A percentile compares a stretch with the other conserved stretches of the same genome.
These are phyloP conservation scores for Sabuloglossum arenarium DNA, from an alignment of 495 filamentous ascomycete genomes.

Conservation along the genomic window DNA sequence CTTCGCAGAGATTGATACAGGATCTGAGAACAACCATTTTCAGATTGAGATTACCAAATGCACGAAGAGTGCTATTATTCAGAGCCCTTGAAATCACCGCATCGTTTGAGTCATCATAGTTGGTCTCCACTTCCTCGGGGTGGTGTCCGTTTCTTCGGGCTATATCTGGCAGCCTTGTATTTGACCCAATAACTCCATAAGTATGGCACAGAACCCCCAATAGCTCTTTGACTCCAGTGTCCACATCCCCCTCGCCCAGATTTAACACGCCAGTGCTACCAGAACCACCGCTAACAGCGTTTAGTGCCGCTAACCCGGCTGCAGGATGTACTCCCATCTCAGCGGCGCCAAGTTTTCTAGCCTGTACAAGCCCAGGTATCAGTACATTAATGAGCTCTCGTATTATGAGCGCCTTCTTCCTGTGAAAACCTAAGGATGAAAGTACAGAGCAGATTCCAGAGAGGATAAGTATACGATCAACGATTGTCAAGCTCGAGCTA, in stretches of 20 bases:
- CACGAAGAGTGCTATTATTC: conserved; percentile 28
- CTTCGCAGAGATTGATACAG: conserved; percentile 82
- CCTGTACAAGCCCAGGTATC: conserved; percentile 73
- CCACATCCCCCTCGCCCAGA: conserved; percentile 52
- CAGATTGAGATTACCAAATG: conserved; percentile 43
- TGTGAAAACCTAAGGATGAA: conserved; percentile 48
- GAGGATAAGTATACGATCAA: conserved; percentile 55
- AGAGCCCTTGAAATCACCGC: conserved; percentile 29
- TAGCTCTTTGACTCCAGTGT: conserved; percentile 43
- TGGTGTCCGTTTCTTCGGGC: background rate
- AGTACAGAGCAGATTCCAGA: conserved; percentile 73
- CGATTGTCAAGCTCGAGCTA: conserved; percentile 29
- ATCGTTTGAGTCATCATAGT: conserved; percentile 20
- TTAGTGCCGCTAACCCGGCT: conserved; percentile 51
- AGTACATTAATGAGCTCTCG: conserved; percentile 66
- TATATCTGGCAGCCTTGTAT: background rate
- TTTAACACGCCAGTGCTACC: conserved; percentile 45
- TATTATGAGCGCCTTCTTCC: conserved; percentile 75
- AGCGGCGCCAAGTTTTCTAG: conserved; percentile 76
- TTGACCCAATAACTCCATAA: conserved; percentile 19
- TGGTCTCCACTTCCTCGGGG: background rate
- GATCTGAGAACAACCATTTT: conserved; percentile 69
- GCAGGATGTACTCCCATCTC: conserved; percentile 91
- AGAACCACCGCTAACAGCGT: conserved; percentile 20
- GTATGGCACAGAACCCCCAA: conserved; percentile 28